Percentiles rank a stretch among this genome's conserved stretches.
Evolutionary conservation across 306 rosid species (phyloP).

Genomic region (Dalbergia cochinchinensis): DNA sequence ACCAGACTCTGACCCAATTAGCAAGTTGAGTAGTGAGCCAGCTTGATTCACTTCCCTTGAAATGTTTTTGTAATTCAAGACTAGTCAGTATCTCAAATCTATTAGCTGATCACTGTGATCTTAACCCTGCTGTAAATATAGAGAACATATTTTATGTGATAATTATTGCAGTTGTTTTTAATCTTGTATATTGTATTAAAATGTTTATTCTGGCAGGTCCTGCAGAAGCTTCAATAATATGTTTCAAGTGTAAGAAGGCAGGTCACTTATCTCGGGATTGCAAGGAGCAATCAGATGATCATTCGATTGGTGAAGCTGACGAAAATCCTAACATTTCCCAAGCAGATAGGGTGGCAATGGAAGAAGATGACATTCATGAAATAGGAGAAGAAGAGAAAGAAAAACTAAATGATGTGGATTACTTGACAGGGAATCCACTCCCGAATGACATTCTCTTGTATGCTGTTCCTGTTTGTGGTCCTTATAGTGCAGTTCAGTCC

Average conservation of each 20-base stretch:
- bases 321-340: slow-evolving; percentile 54
- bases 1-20: slow-evolving; percentile 4
- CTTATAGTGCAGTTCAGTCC: slow-evolving; percentile 85
- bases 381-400: slow-evolving; percentile 96
- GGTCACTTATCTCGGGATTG: slow-evolving; percentile 97
- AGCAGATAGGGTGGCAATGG: slow-evolving; percentile 80
- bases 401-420: slow-evolving; percentile 89
- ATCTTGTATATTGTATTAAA: slow-evolving; percentile 21
- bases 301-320: slow-evolving; percentile 58
- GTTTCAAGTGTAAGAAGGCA: slow-evolving; percentile 91
- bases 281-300: slow-evolving; percentile 65
- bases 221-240: slow-evolving; percentile 79
- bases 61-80: slow-evolving; percentile 4
- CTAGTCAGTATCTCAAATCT: slow-evolving; percentile 21
- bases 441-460: slow-evolving; percentile 87
- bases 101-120: slow-evolving; percentile 29
- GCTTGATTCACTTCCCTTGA: slow-evolving; percentile 25
- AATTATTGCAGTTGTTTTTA: slow-evolving; percentile 14
- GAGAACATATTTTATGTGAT: slow-evolving; percentile 21
- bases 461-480: slow-evolving; percentile 94
- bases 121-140: not conserved
- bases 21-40: slow-evolving; percentile 13
- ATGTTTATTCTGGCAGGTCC: slow-evolving; percentile 57
- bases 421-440: slow-evolving; percentile 96
- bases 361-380: slow-evolving; percentile 95